Conservation (phyloP, 2,329 filamentous ascomycete genomes). For the Alternaria angustiovoidea region DNA sequence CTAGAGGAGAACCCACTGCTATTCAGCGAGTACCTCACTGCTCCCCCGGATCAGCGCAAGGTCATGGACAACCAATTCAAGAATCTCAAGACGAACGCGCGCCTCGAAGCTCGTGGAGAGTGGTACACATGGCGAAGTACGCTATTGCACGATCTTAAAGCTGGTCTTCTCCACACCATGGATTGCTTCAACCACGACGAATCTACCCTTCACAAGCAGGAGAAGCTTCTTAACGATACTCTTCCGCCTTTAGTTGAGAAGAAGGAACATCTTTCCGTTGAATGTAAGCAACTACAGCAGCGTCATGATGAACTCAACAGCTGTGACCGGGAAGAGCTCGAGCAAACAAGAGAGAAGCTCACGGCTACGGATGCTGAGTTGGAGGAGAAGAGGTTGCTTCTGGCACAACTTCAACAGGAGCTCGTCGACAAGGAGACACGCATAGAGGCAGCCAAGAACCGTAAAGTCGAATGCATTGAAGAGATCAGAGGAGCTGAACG, state of each 20-base stretch:
- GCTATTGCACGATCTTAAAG: conserved; percentile 80
- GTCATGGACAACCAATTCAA: conserved; percentile 98
- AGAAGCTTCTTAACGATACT: conserved; percentile 70
- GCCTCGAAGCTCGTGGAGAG: conserved; percentile 89
- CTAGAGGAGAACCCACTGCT: conserved; percentile 89
- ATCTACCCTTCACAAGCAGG: conserved; percentile 70
- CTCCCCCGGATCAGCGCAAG: conserved; percentile 79
- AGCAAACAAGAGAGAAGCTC: conserved; percentile 74
- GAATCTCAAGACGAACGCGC: conserved; percentile 92
- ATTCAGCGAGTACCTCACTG: conserved; percentile 89
- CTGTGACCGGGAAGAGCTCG: conserved; percentile 81
- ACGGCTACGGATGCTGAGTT: conserved; percentile 71
- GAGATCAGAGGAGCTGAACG: conserved; percentile 86
- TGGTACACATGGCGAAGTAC: conserved; percentile 99
- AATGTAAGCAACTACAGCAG: conserved; percentile 73
- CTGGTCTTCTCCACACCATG: conserved; percentile 77
- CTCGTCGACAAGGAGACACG: conserved; percentile 71
- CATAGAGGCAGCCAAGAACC: conserved; percentile 68
- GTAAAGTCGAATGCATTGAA: conserved; percentile 73
- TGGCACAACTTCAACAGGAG: conserved; percentile 72
- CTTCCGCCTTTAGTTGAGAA: conserved; percentile 71
- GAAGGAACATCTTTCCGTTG: conserved; percentile 67
- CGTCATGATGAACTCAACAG: conserved; percentile 78
- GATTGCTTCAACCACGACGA: conserved; percentile 81
- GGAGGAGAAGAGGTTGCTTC: conserved; percentile 70